A percentile compares a stretch with the other conserved stretches of the same genome.
phyloP scores from a whole-genome alignment of 192 early-diverging fungal genomes.

The Rhizophagus clarus region DNA sequence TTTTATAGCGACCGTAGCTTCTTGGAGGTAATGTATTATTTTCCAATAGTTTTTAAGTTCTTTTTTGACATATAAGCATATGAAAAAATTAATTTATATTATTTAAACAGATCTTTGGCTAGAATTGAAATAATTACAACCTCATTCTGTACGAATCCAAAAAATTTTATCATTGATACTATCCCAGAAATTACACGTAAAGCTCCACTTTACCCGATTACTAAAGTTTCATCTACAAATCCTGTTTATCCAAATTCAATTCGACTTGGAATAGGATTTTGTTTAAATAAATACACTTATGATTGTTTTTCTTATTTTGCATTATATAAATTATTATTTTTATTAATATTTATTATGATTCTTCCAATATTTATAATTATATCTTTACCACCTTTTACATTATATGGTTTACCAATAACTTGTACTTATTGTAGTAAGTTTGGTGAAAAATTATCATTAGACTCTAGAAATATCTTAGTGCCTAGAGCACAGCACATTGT shows the following conservation, averaged over 20 bases:
- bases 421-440: too few species aligned
- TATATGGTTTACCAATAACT: background rate
- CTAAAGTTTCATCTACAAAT: background rate
- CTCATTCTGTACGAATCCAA: background rate
- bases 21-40: background rate
- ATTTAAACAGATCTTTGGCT: background rate
- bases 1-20: background rate
- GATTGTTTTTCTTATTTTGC: background rate
- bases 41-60: too few species aligned
- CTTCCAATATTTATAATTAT: background rate
- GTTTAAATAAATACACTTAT: background rate
- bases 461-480: too few species aligned
- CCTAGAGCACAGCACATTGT: too few species aligned
- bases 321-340: background rate
- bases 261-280: background rate
- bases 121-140: background rate
- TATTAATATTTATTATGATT: background rate
- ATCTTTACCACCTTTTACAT: background rate
- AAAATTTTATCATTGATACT: background rate
- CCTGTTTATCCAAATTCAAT: background rate
- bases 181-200: background rate
- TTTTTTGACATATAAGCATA: too few species aligned
- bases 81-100: too few species aligned
- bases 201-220: background rate
- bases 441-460: too few species aligned